phyloP scores from a whole-genome alignment of 495 filamentous ascomycete species.

The Hypoxylon fuscum region DNA sequence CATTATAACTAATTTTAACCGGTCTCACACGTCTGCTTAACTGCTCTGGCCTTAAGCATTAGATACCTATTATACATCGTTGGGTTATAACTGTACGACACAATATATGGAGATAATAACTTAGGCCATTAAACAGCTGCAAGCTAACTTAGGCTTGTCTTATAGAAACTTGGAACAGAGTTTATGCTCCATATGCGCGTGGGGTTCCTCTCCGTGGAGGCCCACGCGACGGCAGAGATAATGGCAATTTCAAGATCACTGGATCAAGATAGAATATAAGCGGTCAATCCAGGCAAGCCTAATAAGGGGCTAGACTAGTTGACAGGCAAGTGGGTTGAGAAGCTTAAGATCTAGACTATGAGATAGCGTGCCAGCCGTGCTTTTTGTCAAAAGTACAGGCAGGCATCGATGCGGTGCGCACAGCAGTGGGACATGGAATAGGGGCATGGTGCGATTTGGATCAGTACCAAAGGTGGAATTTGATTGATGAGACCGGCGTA shows the following conservation, averaged over 20 bases:
- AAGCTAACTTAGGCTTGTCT: background rate
- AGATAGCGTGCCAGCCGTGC: slow-evolving; percentile 5
- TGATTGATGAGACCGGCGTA: slow-evolving; percentile 2
- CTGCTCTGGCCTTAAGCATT: too few relatives aligned
- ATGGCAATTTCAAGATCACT: slow-evolving; percentile 24
- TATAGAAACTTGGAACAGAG: background rate
- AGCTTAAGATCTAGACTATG: slow-evolving; percentile 18
- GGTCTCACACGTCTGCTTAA: too few relatives aligned
- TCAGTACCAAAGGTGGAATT: slow-evolving; percentile 9
- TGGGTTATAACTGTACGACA: too few relatives aligned
- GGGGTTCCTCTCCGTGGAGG: slow-evolving; percentile 1
- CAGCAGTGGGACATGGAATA: slow-evolving; percentile 1
- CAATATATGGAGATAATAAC: background rate
- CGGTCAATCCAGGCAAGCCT: slow-evolving; percentile 12
- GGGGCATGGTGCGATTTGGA: slow-evolving; percentile 2
- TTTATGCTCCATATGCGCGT: background rate
- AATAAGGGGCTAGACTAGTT: slow-evolving; percentile 6
- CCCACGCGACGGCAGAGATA: slow-evolving; percentile 14
- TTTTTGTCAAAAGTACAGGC: slow-evolving; percentile 11
- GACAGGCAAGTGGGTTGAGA: slow-evolving; percentile 4
- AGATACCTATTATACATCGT: too few relatives aligned
- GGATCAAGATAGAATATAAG: slow-evolving; percentile 8
- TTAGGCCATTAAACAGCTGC: background rate
- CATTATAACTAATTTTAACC: too few relatives aligned
- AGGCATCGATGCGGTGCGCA: slow-evolving; percentile 2